These are phyloP conservation scores for Aegilops sharonensis DNA, from an alignment of 176 grass and related monocot genomes.

Conservation along the genomic window DNA sequence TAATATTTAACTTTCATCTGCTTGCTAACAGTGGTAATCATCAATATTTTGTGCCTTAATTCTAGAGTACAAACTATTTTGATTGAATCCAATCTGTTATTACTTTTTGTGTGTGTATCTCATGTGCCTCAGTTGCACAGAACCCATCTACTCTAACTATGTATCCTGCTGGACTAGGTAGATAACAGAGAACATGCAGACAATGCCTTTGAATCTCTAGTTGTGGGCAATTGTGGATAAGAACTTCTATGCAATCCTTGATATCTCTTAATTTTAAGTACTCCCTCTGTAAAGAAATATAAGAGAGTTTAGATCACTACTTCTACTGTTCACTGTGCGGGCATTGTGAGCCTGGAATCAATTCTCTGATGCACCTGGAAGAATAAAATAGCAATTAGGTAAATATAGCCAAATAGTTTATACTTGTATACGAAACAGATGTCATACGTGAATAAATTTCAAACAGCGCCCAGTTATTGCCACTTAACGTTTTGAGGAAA, in stretches of 20 bases:
- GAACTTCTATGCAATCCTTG: neutral
- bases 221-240: neutral
- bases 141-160: neutral
- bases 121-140: neutral
- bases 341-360: neutral
- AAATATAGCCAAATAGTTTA: neutral
- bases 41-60: neutral
- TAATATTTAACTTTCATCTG: neutral
- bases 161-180: neutral
- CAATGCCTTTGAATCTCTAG: neutral
- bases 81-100: neutral
- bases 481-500: neutral
- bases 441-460: neutral
- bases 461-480: neutral
- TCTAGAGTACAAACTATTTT: neutral
- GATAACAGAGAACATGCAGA: constrained; percentile 3
- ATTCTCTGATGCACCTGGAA: neutral
- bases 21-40: neutral
- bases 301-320: too few relatives aligned
- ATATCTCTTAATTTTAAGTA: neutral
- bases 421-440: neutral
- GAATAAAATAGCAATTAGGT: neutral
- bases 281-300: too few relatives aligned
- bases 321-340: neutral
- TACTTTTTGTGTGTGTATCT: neutral